Percentiles rank a stretch among this genome's conserved stretches.
Conservation (phyloP, 1,284 basidiomycete genomes). For the Taiwanofungus camphoratus region DNA sequence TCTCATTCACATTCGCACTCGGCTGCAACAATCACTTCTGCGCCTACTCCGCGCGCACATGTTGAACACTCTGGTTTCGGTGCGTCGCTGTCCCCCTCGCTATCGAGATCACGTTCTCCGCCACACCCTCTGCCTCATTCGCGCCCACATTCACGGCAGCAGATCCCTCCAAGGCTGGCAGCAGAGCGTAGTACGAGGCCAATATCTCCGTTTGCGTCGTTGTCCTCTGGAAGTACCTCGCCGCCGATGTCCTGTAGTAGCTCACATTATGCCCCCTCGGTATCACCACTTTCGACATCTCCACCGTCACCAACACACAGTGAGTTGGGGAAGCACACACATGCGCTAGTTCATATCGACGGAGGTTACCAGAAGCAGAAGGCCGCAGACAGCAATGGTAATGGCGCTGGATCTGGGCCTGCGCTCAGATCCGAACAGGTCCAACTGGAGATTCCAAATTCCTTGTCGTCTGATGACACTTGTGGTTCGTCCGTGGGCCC, state of each 20-base stretch:
- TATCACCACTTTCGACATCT: conserved; percentile 29
- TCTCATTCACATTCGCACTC: conserved; percentile 32
- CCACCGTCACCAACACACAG: conserved; percentile 27
- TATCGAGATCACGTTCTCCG: conserved; percentile 19
- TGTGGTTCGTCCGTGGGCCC: too few species aligned
- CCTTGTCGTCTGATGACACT: too few species aligned
- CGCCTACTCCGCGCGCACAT: conserved; percentile 28
- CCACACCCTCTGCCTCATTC: conserved; percentile 12
- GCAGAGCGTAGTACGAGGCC: conserved; percentile 10
- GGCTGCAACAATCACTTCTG: conserved; percentile 26
- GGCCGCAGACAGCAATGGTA: too few species aligned
- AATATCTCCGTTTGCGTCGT: conserved; percentile 25
- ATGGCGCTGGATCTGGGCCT: too few species aligned
- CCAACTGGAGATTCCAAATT: too few species aligned
- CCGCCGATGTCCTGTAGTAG: conserved; percentile 30
- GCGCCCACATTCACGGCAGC: conserved; percentile 12
- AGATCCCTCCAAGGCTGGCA: conserved; percentile 5
- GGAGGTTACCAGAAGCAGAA: background rate
- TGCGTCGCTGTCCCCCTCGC: conserved; percentile 15
- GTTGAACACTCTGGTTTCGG: conserved; percentile 14
- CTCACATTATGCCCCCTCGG: conserved; percentile 30
- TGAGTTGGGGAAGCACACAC: conserved; percentile 6
- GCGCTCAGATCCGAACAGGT: too few species aligned
- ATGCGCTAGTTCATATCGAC: too few species aligned
- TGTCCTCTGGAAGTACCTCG: conserved; percentile 30